These are phyloP conservation scores for Penicillium flavigenum DNA, from an alignment of 495 filamentous ascomycete genomes.

Conservation along the genomic window DNA sequence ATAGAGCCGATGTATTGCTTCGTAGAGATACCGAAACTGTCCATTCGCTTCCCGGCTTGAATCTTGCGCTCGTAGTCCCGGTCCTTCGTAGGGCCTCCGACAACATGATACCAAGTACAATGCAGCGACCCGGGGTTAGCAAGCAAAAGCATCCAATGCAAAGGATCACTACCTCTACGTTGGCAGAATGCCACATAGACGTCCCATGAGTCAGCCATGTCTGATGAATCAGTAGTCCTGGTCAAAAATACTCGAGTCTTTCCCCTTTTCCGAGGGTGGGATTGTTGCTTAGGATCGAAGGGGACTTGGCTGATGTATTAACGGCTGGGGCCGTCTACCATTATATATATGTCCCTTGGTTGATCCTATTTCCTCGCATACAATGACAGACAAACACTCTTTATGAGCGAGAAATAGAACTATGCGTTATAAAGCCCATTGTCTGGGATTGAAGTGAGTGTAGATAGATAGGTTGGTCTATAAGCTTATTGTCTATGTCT, in stretches of 20 bases:
- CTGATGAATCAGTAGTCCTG: too few species aligned
- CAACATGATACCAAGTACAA: constrained; percentile 12
- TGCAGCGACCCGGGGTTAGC: not conserved
- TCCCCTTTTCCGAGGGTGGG: too few species aligned
- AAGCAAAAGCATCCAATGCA: constrained; percentile 7
- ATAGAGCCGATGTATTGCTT: not conserved
- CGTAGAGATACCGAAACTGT: not conserved
- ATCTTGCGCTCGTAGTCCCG: not conserved
- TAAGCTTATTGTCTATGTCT: not conserved
- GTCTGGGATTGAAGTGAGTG: not conserved
- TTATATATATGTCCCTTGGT: too few species aligned
- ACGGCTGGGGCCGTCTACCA: too few species aligned
- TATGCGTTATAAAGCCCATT: not conserved
- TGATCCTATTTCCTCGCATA: too few species aligned
- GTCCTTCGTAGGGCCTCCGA: not conserved
- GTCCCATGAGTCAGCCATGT: too few species aligned
- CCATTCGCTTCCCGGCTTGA: constrained; percentile 1
- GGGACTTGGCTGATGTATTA: too few species aligned
- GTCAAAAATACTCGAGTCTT: too few species aligned
- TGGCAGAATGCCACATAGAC: too few species aligned
- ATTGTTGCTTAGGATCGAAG: too few species aligned
- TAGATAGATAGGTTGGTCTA: too few species aligned
- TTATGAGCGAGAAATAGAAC: not conserved
- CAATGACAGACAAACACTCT: not conserved
- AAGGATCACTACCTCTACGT: too few species aligned